Evolutionary conservation across 73 alveolate genomes (phyloP), one percentile per base, ranked within the genome.

Genomic region (Durusdinium trenchii): DNA sequence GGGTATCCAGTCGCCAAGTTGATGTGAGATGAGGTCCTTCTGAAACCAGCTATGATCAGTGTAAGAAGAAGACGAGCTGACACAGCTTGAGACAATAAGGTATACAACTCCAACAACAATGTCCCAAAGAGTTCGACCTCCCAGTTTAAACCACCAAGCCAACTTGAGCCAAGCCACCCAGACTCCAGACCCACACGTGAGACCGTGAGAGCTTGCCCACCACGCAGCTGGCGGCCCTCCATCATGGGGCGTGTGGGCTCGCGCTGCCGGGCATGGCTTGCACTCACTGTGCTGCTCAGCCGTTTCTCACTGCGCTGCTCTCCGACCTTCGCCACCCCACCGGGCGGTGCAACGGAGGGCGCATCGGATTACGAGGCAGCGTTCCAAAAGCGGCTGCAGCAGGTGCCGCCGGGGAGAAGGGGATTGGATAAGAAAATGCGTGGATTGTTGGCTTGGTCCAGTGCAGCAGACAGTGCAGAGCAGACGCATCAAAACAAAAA

Each of bases 311-410:
- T 64, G 42, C 9, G 78, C 50, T 71, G 51, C 5, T 28, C 50
- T 9, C 83, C n/a, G 50, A 46, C 36, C 83, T 71, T 71, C 50
- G 83, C 83, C 28, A 48, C 83, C 26, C 83, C 83, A 3, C 12
- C 12, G 5, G 48, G 48, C 12, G 83, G 48, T 26, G 48, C 6
- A 48, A 48, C 36, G 50, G 46, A 71, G 83, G 83, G 48, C 40
- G 60, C 20, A 45, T 54, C 64, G 91, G 91, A 47, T 30, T 81
- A 81, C 30, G 91, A 81, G 35, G 91, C 62, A 26, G 91, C 91
- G 16, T 81, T 81, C 32, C 91, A 81, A 47, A 45, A 81, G 69
- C 91, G 91, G 6, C 35, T 81, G 91, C 91, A 81, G 91, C 40
- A 81, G 91, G 91, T 36, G 69, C n/a, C n/a, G n/a, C n/a, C n/a